phyloP scores from a whole-genome alignment of 176 grass and related monocot species.

The Cenchrus purpureus region DNA sequence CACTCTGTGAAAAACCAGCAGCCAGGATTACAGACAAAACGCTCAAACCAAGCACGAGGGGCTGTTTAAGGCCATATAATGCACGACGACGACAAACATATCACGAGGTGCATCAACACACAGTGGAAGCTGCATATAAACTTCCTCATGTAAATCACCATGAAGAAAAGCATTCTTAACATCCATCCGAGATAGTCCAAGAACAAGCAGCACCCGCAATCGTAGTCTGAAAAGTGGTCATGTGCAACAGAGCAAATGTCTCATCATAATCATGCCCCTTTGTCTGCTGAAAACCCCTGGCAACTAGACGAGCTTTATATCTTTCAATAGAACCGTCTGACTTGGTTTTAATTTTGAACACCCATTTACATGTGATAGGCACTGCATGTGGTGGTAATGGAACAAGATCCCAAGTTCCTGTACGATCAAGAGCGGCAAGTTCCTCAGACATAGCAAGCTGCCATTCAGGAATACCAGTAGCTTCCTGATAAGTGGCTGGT shows the following conservation, averaged over 20 bases:
- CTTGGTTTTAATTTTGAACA: not conserved
- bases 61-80: not conserved
- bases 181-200: too few species aligned
- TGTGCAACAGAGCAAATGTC: too few species aligned
- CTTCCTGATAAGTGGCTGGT: not conserved
- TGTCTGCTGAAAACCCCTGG: too few species aligned
- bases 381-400: not conserved
- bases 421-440: not conserved
- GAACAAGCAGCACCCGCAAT: too few species aligned
- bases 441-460: not conserved
- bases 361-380: not conserved
- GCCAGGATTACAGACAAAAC: too few species aligned
- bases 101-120: not conserved
- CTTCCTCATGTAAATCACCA: not conserved
- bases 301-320: not conserved
- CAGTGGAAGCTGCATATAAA: not conserved
- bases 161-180: not conserved
- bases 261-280: too few species aligned
- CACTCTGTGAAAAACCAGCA: too few species aligned
- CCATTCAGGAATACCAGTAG: not conserved
- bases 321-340: not conserved
- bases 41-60: not conserved
- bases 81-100: not conserved
- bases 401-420: not conserved
- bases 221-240: too few species aligned